Percentiles rank a stretch among this genome's conserved stretches.
Evolutionary conservation across 805 yeast genomes (phyloP).

Genomic region (Maudiozyma saulgeensis): DNA sequence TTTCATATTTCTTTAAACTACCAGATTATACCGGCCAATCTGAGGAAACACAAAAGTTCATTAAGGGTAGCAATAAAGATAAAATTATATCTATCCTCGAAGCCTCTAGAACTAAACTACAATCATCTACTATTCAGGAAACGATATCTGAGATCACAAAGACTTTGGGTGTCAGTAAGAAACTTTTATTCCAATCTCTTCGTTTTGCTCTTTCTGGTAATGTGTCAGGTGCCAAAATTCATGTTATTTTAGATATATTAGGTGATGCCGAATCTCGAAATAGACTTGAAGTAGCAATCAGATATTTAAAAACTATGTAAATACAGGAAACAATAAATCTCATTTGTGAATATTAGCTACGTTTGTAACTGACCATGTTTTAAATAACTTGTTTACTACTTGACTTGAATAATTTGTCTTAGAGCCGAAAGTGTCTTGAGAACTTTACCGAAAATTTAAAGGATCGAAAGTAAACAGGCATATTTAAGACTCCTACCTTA

Average conservation of each 20-base stretch:
- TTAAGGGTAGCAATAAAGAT: constrained; percentile 11
- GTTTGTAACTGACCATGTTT: no score
- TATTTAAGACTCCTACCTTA: no score
- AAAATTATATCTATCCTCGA: constrained; percentile 11
- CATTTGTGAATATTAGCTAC: no score
- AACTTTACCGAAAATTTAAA: no score
- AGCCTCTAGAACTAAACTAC: neutral
- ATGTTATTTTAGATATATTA: constrained; percentile 44
- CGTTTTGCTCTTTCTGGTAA: constrained; percentile 66
- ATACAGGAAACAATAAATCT: neutral
- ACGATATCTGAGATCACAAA: neutral
- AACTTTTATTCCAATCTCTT: constrained; percentile 44
- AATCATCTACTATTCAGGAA: constrained; percentile 3
- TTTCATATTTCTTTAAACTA: constrained; percentile 39
- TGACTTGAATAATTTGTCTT: no score
- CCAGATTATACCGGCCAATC: constrained; percentile 15
- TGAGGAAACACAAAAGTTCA: constrained; percentile 20
- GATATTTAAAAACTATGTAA: neutral
- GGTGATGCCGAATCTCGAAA: constrained; percentile 34
- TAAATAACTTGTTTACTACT: no score
- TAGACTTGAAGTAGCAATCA: constrained; percentile 22
- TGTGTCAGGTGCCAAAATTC: constrained; percentile 59
- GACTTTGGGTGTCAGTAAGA: constrained; percentile 15
- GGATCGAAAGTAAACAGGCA: no score
- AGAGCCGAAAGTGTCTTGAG: no score